Evolutionary conservation across 495 filamentous ascomycete genomes (phyloP).

Genomic region (Friedmanniomyces simplex): DNA sequence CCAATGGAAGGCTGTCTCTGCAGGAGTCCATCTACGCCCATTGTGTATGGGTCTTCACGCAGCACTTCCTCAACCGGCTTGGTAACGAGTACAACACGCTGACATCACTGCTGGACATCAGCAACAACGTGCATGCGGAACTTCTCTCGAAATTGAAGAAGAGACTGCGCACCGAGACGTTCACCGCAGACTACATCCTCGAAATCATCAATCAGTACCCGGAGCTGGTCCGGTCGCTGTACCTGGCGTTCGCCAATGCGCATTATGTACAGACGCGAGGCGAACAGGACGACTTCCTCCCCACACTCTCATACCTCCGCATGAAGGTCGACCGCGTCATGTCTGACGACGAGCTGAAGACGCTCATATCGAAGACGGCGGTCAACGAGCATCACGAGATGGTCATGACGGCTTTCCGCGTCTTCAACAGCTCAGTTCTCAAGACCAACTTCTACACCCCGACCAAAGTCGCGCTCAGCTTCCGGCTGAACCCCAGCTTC

Average conservation of each 20-base stretch:
- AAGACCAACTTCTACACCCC: slow-evolving; percentile 99
- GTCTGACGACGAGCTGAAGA: slow-evolving; percentile 66
- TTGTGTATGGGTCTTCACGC: slow-evolving; percentile 92
- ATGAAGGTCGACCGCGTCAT: slow-evolving; percentile 64
- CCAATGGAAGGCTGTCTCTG: slow-evolving; percentile 75
- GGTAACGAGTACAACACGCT: slow-evolving; percentile 77
- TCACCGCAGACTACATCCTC: slow-evolving; percentile 93
- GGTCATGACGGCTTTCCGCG: slow-evolving; percentile 93
- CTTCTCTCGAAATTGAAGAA: slow-evolving; percentile 93
- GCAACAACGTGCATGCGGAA: slow-evolving; percentile 76
- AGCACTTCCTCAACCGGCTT: slow-evolving; percentile 92
- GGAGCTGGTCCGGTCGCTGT: slow-evolving; percentile 74
- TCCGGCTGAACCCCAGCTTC: slow-evolving; percentile 83
- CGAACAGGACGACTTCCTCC: slow-evolving; percentile 69
- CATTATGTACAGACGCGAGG: slow-evolving; percentile 77
- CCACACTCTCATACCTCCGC: slow-evolving; percentile 67
- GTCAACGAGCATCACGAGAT: slow-evolving; percentile 93
- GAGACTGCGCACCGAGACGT: slow-evolving; percentile 87
- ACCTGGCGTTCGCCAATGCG: slow-evolving; percentile 80
- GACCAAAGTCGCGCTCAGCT: slow-evolving; percentile 95
- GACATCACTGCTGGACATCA: slow-evolving; percentile 65
- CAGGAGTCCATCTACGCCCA: slow-evolving; percentile 97
- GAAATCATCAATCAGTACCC: slow-evolving; percentile 94
- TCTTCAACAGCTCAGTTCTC: slow-evolving; percentile 81
- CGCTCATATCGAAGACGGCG: slow-evolving; percentile 68